A percentile compares a stretch with the other conserved stretches of the same genome.
phyloP scores from a whole-genome alignment of 2,329 filamentous ascomycete genomes.

The Pseudocercospora ulei region DNA sequence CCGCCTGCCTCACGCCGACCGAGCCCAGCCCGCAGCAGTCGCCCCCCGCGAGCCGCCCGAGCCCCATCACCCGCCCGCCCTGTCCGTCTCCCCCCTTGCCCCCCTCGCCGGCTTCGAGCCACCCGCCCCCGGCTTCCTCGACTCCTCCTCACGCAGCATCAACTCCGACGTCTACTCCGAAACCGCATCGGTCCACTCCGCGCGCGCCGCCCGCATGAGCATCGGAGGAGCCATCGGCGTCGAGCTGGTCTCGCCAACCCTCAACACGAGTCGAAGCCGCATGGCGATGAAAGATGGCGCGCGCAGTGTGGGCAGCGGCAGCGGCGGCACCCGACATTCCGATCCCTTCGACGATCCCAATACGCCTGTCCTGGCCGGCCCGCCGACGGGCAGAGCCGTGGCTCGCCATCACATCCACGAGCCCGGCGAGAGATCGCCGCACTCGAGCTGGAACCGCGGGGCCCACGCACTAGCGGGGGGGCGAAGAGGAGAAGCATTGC shows the following conservation, averaged over 20 bases:
- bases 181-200: conserved; percentile 26
- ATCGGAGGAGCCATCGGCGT: conserved; percentile 14
- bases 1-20: conserved; percentile 1
- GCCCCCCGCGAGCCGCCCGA: not conserved
- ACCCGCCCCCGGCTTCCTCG: conserved; percentile 1
- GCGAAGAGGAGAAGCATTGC: no score
- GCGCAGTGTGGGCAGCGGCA: no score
- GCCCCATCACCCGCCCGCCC: no score
- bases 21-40: not conserved
- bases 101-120: not conserved
- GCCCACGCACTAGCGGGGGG: no score
- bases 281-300: not conserved
- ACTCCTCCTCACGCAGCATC: conserved; percentile 19
- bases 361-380: not conserved
- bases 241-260: not conserved
- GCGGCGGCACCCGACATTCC: not conserved
- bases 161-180: conserved; percentile 27
- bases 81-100: not conserved
- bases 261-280: not conserved
- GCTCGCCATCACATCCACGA: not conserved
- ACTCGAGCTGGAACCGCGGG: no score
- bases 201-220: conserved; percentile 18
- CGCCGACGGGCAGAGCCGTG: not conserved
- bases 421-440: not conserved
- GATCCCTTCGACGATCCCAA: conserved; percentile 1